phyloP scores from a whole-genome alignment of 495 filamentous ascomycete genomes.

The Parmelia sp. region DNA sequence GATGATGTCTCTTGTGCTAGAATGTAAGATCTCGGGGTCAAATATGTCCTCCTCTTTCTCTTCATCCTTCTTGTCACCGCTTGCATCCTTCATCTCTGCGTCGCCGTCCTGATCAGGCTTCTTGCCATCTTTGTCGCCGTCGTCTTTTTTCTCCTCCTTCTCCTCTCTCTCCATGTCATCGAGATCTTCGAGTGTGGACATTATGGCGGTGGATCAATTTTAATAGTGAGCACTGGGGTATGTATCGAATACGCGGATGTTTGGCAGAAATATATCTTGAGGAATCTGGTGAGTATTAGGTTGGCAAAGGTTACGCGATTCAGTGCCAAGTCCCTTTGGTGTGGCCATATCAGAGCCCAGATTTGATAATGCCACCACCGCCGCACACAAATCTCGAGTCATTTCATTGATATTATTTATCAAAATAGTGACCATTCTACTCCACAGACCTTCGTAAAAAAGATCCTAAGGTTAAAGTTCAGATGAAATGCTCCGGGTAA shows the following conservation, averaged over 20 bases:
- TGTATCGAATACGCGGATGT: no score
- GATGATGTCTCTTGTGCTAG: conserved; percentile 88
- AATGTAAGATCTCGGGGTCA: conserved; percentile 83
- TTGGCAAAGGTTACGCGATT: no score
- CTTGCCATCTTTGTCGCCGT: conserved; percentile 44
- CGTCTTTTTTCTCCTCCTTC: conserved; percentile 67
- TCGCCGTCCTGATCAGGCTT: conserved; percentile 61
- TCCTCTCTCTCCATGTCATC: conserved; percentile 71
- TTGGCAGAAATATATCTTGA: not conserved
- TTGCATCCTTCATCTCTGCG: conserved; percentile 85
- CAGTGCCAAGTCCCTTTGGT: no score
- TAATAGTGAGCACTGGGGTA: not conserved
- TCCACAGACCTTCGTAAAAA: no score
- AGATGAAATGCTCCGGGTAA: no score
- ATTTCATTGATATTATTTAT: no score
- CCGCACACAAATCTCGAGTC: no score
- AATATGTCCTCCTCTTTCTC: conserved; percentile 70
- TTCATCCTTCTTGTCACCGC: conserved; percentile 57
- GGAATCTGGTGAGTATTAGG: not conserved
- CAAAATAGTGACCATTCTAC: no score
- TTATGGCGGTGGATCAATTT: conserved; percentile 33
- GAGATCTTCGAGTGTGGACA: conserved; percentile 85
- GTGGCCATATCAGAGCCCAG: no score
- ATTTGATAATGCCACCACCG: no score
- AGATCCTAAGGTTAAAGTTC: no score